phyloP scores from a whole-genome alignment of 352 stramenopile species.

The Phytophthora pini region DNA sequence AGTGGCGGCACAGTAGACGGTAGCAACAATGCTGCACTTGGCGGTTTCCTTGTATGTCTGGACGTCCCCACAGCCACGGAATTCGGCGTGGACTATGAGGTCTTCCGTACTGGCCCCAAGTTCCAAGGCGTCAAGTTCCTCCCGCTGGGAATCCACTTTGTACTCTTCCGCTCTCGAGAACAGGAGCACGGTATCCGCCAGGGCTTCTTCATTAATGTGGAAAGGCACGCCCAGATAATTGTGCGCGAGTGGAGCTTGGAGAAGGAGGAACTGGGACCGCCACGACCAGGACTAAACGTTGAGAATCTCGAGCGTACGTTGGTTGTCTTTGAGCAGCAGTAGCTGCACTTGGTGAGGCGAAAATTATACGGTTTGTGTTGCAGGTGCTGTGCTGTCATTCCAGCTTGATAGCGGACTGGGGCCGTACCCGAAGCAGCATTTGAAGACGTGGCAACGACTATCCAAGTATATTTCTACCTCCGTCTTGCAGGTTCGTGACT shows the following conservation, averaged over 20 bases:
- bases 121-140: conserved; percentile 90
- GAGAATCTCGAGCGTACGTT: conserved; percentile 73
- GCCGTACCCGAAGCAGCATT: conserved; percentile 81
- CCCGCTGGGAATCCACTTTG: conserved; percentile 80
- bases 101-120: conserved; percentile 79
- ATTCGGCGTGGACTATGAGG: conserved; percentile 89
- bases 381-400: conserved; percentile 74
- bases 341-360: background rate
- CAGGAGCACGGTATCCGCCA: conserved; percentile 85
- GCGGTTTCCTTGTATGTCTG: conserved; percentile 85
- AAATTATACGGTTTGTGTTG: background rate
- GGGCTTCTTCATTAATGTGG: conserved; percentile 80
- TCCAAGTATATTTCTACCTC: conserved; percentile 70
- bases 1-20: background rate
- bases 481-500: conserved; percentile 54
- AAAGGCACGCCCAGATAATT: conserved; percentile 66
- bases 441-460: conserved; percentile 73
- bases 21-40: conserved; percentile 27
- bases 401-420: conserved; percentile 83
- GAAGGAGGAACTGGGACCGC: conserved; percentile 74
- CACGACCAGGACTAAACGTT: conserved; percentile 63
- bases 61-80: conserved; percentile 80
- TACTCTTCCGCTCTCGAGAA: conserved; percentile 79
- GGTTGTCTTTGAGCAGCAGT: conserved; percentile 2
- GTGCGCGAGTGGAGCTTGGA: conserved; percentile 80